These are phyloP conservation scores for Mycena capillaripes DNA, from an alignment of 768 basidiomycete species.

Conservation along the genomic window DNA sequence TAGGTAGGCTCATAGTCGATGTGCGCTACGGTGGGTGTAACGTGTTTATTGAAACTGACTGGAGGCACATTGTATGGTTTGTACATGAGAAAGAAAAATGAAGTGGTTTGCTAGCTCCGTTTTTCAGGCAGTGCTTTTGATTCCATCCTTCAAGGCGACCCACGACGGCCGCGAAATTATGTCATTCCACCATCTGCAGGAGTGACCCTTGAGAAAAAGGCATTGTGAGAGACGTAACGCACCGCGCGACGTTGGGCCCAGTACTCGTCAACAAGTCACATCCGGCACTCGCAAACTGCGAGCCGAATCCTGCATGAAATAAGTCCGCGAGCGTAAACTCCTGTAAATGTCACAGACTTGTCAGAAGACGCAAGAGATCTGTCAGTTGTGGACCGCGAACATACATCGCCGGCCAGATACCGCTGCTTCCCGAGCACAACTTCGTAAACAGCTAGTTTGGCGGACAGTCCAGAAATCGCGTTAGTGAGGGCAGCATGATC, in stretches of 20 bases:
- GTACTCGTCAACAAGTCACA: slow-evolving; percentile 42
- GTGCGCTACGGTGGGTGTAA: too few relatives aligned
- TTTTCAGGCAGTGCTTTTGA: too few relatives aligned
- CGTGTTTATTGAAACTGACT: too few relatives aligned
- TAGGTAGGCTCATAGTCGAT: too few relatives aligned
- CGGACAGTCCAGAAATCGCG: slow-evolving; percentile 45
- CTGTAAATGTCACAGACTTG: slow-evolving; percentile 39
- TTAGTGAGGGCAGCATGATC: slow-evolving; percentile 44
- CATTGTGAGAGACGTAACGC: not conserved
- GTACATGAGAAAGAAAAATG: too few relatives aligned
- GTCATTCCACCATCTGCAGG: too few relatives aligned
- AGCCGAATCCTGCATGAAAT: slow-evolving; percentile 58
- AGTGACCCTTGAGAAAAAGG: too few relatives aligned
- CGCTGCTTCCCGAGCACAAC: slow-evolving; percentile 64
- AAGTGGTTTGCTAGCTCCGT: too few relatives aligned
- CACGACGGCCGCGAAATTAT: too few relatives aligned
- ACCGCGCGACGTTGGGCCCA: slow-evolving; percentile 64
- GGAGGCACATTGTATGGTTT: too few relatives aligned
- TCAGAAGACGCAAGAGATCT: too few relatives aligned
- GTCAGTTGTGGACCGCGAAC: slow-evolving; percentile 30
- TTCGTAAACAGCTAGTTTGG: slow-evolving; percentile 66
- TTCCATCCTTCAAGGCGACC: too few relatives aligned
- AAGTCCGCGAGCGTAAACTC: slow-evolving; percentile 59
- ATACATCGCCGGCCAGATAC: slow-evolving; percentile 69
- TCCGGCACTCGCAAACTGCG: slow-evolving; percentile 40